These are phyloP conservation scores for Metschnikowia orientalis DNA, from an alignment of 805 yeast species.

Conservation along the genomic window DNA sequence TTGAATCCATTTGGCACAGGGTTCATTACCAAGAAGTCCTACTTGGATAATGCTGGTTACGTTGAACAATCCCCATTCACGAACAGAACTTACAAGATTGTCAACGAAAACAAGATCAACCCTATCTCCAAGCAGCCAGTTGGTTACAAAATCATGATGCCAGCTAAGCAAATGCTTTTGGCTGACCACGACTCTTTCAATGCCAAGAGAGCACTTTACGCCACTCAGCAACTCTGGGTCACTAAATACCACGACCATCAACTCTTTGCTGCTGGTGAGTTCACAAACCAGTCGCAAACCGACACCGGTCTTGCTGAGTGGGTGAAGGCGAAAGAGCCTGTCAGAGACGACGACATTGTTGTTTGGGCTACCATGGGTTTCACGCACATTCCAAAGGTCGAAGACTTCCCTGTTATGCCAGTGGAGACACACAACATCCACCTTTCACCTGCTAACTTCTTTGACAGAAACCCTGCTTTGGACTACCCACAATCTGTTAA, in stretches of 20 bases:
- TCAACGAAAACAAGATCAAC: slow-evolving; percentile 69
- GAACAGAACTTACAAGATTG: slow-evolving; percentile 67
- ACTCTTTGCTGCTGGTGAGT: slow-evolving; percentile 78
- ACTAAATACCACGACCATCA: slow-evolving; percentile 72
- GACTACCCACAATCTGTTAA: slow-evolving; percentile 72
- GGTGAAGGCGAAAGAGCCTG: slow-evolving; percentile 63
- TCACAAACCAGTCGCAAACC: slow-evolving; percentile 70
- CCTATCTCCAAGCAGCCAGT: slow-evolving; percentile 68
- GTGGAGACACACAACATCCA: slow-evolving; percentile 67
- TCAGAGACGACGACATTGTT: slow-evolving; percentile 71
- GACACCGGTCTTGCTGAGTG: slow-evolving; percentile 71
- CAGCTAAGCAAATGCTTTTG: slow-evolving; percentile 71
- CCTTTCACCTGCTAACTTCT: slow-evolving; percentile 69
- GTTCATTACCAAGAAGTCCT: slow-evolving; percentile 56
- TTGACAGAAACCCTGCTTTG: slow-evolving; percentile 71
- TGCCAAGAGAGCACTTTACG: slow-evolving; percentile 66
- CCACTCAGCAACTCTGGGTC: slow-evolving; percentile 79
- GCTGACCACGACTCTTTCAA: slow-evolving; percentile 62
- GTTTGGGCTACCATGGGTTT: slow-evolving; percentile 80
- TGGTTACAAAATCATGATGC: slow-evolving; percentile 69
- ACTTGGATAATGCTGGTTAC: slow-evolving; percentile 65
- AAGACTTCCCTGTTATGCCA: slow-evolving; percentile 90
- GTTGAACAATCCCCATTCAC: slow-evolving; percentile 74
- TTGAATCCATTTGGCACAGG: slow-evolving; percentile 69
- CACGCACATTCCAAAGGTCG: slow-evolving; percentile 78